Conservation (phyloP, 148 eudicot genomes). For the Rhododendron kiyosumense region DNA sequence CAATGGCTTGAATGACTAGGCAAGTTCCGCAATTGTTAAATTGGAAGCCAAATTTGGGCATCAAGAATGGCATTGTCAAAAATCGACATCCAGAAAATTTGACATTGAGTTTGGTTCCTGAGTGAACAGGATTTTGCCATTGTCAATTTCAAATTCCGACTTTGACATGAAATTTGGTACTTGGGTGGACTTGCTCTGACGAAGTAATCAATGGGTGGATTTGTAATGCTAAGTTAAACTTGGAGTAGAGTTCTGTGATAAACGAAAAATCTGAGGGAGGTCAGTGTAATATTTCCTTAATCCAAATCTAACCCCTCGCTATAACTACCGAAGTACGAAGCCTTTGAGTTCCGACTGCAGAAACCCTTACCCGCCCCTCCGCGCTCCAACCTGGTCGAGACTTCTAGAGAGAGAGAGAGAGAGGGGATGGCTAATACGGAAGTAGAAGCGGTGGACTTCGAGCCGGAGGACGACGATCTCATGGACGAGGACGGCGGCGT, state of each 20-base stretch:
- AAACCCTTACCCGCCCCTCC: not conserved
- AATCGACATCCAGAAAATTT: too few relatives aligned
- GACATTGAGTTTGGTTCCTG: too few relatives aligned
- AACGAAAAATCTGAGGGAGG: not conserved
- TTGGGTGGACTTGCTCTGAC: too few relatives aligned
- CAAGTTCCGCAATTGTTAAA: too few relatives aligned
- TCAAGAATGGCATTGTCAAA: too few relatives aligned
- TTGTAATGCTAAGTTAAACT: too few relatives aligned
- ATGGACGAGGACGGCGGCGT: constrained; percentile 75
- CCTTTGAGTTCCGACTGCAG: not conserved
- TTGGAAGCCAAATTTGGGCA: too few relatives aligned
- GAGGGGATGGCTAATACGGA: constrained; percentile 54
- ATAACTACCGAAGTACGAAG: not conserved
- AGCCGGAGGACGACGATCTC: constrained; percentile 86
- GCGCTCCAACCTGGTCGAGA: not conserved
- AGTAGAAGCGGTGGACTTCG: constrained; percentile 80
- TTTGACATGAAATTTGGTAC: too few relatives aligned
- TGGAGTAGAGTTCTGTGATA: not conserved
- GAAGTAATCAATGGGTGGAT: too few relatives aligned
- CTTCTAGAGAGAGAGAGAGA: not conserved
- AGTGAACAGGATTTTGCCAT: too few relatives aligned
- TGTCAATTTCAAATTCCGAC: too few relatives aligned
- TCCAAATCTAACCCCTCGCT: not conserved
- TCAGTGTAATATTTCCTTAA: not conserved
- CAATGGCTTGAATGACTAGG: too few relatives aligned